phyloP scores from a whole-genome alignment of 768 basidiomycete species.

The Filobasidium floriforme region DNA sequence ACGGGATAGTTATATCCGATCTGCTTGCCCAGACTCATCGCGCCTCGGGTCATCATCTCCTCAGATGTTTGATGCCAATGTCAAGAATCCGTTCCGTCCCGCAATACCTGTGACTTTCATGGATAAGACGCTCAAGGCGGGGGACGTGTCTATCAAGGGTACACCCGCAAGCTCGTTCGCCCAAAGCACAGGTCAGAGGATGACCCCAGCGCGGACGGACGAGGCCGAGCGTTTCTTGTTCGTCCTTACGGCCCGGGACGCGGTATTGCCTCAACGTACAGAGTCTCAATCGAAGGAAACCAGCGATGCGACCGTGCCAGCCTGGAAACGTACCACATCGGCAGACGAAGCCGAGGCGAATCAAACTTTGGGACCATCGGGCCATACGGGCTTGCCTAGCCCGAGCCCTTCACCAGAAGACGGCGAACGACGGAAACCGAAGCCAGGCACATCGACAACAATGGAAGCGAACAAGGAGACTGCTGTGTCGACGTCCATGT shows the following conservation, averaged over 20 bases:
- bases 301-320: not conserved
- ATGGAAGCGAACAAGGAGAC: not conserved
- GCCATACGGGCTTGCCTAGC: not conserved
- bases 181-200: not conserved
- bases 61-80: not conserved
- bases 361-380: not conserved
- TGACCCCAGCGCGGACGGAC: not conserved
- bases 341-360: slow-evolving; percentile 1
- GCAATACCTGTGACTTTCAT: not conserved
- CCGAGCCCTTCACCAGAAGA: not conserved
- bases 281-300: not conserved
- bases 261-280: not conserved
- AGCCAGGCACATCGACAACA: not conserved
- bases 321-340: not conserved
- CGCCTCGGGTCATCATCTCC: not conserved
- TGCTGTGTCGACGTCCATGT: not conserved
- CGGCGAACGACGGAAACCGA: not conserved
- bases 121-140: not conserved
- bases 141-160: no score
- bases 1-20: not conserved
- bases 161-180: no score
- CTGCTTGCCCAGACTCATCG: not conserved
- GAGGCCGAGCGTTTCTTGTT: not conserved
- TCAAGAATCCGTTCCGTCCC: not conserved
- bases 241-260: not conserved